Evolutionary conservation across 2,329 filamentous ascomycete genomes (phyloP).

Genomic region (Phaeophleospora eucalypticola): DNA sequence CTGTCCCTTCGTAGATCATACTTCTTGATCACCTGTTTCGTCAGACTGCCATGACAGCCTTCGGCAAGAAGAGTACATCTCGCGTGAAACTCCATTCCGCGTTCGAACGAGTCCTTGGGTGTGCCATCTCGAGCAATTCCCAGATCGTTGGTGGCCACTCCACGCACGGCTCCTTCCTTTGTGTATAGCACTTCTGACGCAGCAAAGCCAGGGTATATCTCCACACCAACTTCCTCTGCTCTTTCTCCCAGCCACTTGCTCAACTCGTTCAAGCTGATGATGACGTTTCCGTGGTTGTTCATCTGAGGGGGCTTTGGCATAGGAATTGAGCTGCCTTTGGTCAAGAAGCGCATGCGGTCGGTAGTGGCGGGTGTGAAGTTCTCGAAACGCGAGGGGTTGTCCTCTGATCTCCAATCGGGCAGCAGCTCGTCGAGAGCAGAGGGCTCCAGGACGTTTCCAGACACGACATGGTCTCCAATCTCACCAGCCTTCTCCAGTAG

Average conservation of each 20-base stretch:
- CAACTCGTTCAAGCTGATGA: conserved; percentile 91
- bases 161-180: conserved; percentile 79
- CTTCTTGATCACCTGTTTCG: conserved; percentile 91
- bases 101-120: conserved; percentile 85
- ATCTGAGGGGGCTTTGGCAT: conserved; percentile 92
- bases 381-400: conserved; percentile 83
- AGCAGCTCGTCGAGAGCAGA: conserved; percentile 83
- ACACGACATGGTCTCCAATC: conserved; percentile 89
- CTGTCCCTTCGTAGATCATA: conserved; percentile 85
- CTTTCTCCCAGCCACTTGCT: conserved; percentile 93
- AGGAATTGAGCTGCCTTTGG: conserved; percentile 71
- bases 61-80: conserved; percentile 87
- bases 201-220: conserved; percentile 93
- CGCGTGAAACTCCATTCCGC: conserved; percentile 98
- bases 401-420: conserved; percentile 86
- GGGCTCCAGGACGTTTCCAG: conserved; percentile 91
- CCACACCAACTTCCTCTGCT: conserved; percentile 93
- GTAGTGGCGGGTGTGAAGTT: conserved; percentile 75
- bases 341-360: conserved; percentile 93
- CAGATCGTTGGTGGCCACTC: conserved; percentile 93
- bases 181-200: conserved; percentile 89
- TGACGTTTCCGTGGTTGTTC: conserved; percentile 97
- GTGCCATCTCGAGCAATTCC: conserved; percentile 77
- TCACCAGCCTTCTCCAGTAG: conserved; percentile 94
- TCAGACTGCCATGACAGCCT: conserved; percentile 91